phyloP scores from a whole-genome alignment of 768 basidiomycete species.

The Boletus pseudo-olivaceus region DNA sequence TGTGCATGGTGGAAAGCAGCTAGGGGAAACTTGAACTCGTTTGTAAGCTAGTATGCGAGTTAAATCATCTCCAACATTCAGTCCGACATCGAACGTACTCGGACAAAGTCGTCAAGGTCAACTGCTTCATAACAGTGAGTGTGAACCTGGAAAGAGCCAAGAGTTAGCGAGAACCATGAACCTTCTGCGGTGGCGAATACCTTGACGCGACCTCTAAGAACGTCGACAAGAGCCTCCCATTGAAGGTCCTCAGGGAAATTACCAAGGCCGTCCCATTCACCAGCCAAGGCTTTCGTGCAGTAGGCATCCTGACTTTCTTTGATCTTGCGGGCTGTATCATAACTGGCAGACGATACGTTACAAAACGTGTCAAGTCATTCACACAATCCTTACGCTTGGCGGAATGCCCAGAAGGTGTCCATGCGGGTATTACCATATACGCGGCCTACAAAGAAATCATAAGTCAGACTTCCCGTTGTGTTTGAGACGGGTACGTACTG shows the following conservation, averaged over 20 bases:
- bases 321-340: slow-evolving; percentile 51
- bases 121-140: slow-evolving; percentile 52
- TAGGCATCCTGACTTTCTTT: slow-evolving; percentile 53
- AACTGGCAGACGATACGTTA: slow-evolving; percentile 28
- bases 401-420: slow-evolving; percentile 51
- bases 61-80: slow-evolving; percentile 1
- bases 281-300: slow-evolving; percentile 42
- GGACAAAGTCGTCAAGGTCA: slow-evolving; percentile 66
- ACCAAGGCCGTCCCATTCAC: slow-evolving; percentile 38
- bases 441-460: slow-evolving; percentile 12
- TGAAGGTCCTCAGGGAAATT: slow-evolving; percentile 68
- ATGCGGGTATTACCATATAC: slow-evolving; percentile 39
- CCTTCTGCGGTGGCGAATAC: slow-evolving; percentile 7
- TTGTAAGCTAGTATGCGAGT: slow-evolving; percentile 55
- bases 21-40: slow-evolving; percentile 85
- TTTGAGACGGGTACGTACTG: slow-evolving; percentile 22
- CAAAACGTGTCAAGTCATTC: neutral
- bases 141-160: slow-evolving; percentile 22
- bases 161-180: neutral
- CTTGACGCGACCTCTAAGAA: slow-evolving; percentile 84
- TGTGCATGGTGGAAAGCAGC: slow-evolving; percentile 86
- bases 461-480: neutral
- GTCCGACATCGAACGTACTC: slow-evolving; percentile 41
- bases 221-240: slow-evolving; percentile 79
- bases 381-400: slow-evolving; percentile 39